These are phyloP conservation scores for Stagonosporopsis rhizophila DNA, from an alignment of 2,329 filamentous ascomycete species.

Conservation along the genomic window DNA sequence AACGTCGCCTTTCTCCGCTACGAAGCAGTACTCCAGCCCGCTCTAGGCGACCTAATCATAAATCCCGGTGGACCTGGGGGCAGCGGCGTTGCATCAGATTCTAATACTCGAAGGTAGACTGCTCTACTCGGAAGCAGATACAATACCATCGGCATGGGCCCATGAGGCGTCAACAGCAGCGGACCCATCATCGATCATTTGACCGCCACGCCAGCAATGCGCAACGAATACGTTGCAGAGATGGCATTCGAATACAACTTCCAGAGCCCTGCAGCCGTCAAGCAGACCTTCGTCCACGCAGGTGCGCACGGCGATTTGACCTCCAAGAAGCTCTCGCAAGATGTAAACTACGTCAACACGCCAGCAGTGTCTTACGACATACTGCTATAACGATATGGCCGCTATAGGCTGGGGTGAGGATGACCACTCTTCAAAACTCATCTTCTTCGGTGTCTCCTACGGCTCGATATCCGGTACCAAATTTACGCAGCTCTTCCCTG, in stretches of 20 bases:
- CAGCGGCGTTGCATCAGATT: slow-evolving; percentile 32
- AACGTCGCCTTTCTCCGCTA: slow-evolving; percentile 26
- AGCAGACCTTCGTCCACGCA: slow-evolving; percentile 41
- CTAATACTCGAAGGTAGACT: background rate
- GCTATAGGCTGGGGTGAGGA: background rate
- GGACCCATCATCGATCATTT: slow-evolving; percentile 22
- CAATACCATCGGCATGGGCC: slow-evolving; percentile 46
- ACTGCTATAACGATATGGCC: background rate
- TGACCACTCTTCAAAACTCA: slow-evolving; percentile 42
- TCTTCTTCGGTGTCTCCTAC: slow-evolving; percentile 54
- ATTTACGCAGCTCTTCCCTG: slow-evolving; percentile 55
- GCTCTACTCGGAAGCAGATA: slow-evolving; percentile 27
- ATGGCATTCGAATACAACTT: slow-evolving; percentile 6
- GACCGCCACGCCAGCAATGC: background rate
- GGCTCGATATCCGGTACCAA: slow-evolving; percentile 57
- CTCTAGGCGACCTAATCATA: slow-evolving; percentile 23
- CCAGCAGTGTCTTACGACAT: background rate
- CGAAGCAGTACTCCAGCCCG: slow-evolving; percentile 5
- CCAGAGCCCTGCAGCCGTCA: slow-evolving; percentile 36
- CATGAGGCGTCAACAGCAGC: slow-evolving; percentile 35
- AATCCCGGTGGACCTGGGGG: slow-evolving; percentile 43
- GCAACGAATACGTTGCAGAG: slow-evolving; percentile 23
- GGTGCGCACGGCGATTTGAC: slow-evolving; percentile 26
- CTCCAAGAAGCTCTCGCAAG: slow-evolving; percentile 13
- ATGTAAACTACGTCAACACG: background rate